These are phyloP conservation scores for Aspergillus novofumigatus DNA, from an alignment of 2,329 filamentous ascomycete genomes.

Conservation along the genomic window DNA sequence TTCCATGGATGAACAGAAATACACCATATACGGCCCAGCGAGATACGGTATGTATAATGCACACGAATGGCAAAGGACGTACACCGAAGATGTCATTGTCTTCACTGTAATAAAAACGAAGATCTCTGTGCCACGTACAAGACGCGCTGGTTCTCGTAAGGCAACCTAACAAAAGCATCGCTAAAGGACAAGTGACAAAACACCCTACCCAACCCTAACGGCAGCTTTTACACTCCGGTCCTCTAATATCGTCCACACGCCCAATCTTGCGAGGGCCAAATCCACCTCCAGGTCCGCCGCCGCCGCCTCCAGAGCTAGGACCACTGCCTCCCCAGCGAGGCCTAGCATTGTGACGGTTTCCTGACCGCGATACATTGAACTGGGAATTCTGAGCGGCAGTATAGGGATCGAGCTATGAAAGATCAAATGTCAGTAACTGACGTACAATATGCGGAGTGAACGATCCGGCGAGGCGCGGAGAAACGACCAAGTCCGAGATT, in stretches of 20 bases:
- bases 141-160: background rate
- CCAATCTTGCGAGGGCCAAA: constrained; percentile 38
- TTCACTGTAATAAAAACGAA: background rate
- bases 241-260: constrained; percentile 45
- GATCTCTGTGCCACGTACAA: background rate
- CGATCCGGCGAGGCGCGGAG: background rate
- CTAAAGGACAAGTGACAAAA: background rate
- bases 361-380: constrained; percentile 41
- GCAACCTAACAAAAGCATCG: background rate
- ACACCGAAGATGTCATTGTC: background rate
- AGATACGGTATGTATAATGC: too few relatives aligned
- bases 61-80: background rate
- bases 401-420: constrained; percentile 43
- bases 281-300: constrained; percentile 24
- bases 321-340: constrained; percentile 23
- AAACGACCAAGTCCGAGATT: background rate
- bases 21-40: background rate
- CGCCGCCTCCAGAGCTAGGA: constrained; percentile 23
- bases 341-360: constrained; percentile 20
- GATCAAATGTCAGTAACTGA: constrained; percentile 9
- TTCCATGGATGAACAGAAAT: background rate
- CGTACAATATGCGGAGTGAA: background rate
- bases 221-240: constrained; percentile 46
- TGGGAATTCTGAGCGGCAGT: constrained; percentile 42
- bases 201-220: constrained; percentile 18